Percentiles rank a stretch among this genome's conserved stretches.
These are phyloP conservation scores for Phytophthora multivora DNA, from an alignment of 352 stramenopile genomes.

Conservation along the genomic window DNA sequence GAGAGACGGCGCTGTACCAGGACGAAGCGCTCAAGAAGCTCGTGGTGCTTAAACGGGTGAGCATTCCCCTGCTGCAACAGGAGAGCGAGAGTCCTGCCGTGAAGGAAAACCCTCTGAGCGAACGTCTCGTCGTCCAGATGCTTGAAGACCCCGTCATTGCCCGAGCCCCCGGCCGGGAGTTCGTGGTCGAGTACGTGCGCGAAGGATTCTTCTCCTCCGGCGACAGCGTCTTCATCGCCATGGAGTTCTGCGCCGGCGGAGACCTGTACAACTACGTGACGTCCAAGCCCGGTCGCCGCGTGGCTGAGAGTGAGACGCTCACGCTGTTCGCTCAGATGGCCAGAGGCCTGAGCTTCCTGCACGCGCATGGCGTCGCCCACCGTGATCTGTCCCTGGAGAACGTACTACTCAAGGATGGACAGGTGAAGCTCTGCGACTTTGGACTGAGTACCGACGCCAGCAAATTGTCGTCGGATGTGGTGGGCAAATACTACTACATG, in stretches of 20 bases:
- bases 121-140: constrained; percentile 53
- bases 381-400: constrained; percentile 69
- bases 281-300: constrained; percentile 25
- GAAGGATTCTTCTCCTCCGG: constrained; percentile 46
- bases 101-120: constrained; percentile 52
- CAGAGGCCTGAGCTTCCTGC: constrained; percentile 47
- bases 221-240: constrained; percentile 55
- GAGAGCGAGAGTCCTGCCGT: constrained; percentile 22
- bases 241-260: constrained; percentile 69
- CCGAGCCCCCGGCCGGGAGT: constrained; percentile 33
- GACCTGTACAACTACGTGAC: constrained; percentile 64
- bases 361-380: constrained; percentile 52
- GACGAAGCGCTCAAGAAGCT: constrained; percentile 39
- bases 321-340: constrained; percentile 43
- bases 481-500: constrained; percentile 79
- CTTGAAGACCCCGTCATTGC: constrained; percentile 30
- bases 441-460: constrained; percentile 52
- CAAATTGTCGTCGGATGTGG: constrained; percentile 38
- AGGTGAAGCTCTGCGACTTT: constrained; percentile 67
- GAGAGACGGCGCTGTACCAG: constrained; percentile 56
- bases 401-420: constrained; percentile 44
- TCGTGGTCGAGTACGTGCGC: constrained; percentile 48
- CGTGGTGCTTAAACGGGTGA: constrained; percentile 66
- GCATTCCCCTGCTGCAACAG: constrained; percentile 40
- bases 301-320: constrained; percentile 48